Evolutionary conservation across 257 asterid species (phyloP).

Genomic region (Solanum bulbocastanum): DNA sequence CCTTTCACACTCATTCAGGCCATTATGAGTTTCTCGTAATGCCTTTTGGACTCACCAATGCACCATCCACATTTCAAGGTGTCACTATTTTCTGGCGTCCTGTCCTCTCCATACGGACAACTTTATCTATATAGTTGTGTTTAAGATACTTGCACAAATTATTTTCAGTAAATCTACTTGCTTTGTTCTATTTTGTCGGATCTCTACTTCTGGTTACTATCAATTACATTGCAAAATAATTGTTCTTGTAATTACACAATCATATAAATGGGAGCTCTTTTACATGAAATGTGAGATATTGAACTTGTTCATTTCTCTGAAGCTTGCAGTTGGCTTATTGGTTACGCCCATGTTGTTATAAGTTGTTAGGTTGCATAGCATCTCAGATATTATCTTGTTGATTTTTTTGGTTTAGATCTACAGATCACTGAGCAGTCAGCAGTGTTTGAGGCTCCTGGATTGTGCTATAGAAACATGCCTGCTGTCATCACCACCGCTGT

Average conservation of each 20-base stretch:
- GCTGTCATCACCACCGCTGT: slow-evolving; percentile 64
- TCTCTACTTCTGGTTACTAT: too few relatives aligned
- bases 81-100: too few relatives aligned
- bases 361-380: neutral
- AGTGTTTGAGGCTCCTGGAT: slow-evolving; percentile 47
- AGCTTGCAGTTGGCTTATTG: neutral
- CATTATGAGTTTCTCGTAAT: too few relatives aligned
- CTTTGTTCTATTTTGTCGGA: too few relatives aligned
- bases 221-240: neutral
- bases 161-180: too few relatives aligned
- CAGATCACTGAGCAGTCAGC: slow-evolving; percentile 78
- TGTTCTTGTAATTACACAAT: neutral
- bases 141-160: too few relatives aligned
- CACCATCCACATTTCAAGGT: too few relatives aligned
- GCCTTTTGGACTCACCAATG: too few relatives aligned
- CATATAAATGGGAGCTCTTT: neutral
- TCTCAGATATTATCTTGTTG: neutral
- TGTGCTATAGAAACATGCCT: slow-evolving; percentile 42
- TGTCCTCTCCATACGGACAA: too few relatives aligned
- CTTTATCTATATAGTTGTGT: too few relatives aligned
- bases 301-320: neutral
- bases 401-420: neutral
- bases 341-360: neutral
- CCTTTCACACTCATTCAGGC: too few relatives aligned
- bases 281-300: neutral